Conservation (phyloP, 768 basidiomycete species). For the Agrocybe chaxingu region DNA sequence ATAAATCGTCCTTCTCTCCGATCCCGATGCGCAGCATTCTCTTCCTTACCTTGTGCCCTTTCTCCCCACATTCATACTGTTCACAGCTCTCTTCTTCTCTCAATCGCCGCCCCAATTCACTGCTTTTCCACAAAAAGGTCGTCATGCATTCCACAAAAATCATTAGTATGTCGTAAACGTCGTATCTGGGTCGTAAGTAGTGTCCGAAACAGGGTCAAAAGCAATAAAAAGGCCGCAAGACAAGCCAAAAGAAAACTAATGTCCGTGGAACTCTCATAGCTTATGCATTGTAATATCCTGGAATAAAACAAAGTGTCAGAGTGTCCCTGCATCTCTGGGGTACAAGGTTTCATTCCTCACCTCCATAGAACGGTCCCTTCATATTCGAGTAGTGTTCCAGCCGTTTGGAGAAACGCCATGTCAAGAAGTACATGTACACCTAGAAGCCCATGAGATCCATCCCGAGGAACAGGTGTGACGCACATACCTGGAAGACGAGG, state of each 20-base stretch:
- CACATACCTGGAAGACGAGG: conserved; percentile 62
- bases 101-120: conserved; percentile 2
- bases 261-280: conserved; percentile 25
- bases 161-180: conserved; percentile 29
- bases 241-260: conserved; percentile 21
- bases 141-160: conserved; percentile 18
- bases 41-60: conserved; percentile 3
- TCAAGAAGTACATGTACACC: conserved; percentile 76
- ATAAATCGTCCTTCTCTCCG: conserved; percentile 17
- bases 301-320: conserved; percentile 22
- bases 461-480: conserved; percentile 18
- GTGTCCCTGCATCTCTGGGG: conserved; percentile 10
- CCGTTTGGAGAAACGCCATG: conserved; percentile 71
- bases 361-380: conserved; percentile 62
- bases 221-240: conserved; percentile 22
- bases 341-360: conserved; percentile 35
- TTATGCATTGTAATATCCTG: conserved; percentile 56
- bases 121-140: conserved; percentile 10
- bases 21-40: conserved; percentile 19
- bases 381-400: conserved; percentile 63
- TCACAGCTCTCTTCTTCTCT: conserved; percentile 2
- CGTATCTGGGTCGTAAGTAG: conserved; percentile 15
- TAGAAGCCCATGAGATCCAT: conserved; percentile 25
- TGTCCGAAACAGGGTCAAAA: conserved; percentile 25
- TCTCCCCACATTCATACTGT: conserved; percentile 2